Evolutionary conservation across 331 rosid species (phyloP).

Genomic region (Rhamnella rubrinervis): DNA sequence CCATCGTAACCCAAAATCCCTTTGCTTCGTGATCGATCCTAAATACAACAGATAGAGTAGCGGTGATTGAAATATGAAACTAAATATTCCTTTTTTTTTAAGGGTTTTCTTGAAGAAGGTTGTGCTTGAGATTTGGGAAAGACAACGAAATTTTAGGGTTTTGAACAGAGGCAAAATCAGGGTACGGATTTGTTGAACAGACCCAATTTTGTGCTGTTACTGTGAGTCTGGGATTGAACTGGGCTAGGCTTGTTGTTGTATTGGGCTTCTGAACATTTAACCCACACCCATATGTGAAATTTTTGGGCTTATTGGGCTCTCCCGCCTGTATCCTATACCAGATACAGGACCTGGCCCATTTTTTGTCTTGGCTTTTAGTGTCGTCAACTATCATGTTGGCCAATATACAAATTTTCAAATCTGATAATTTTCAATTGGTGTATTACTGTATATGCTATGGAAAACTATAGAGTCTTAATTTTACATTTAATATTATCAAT

Average conservation of each 20-base stretch:
- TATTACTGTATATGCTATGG: too few species aligned
- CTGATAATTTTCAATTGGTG: too few species aligned
- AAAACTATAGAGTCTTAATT: too few species aligned
- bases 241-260: neutral
- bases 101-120: neutral
- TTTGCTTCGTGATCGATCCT: neutral
- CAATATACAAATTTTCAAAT: too few species aligned
- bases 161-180: neutral
- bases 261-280: neutral
- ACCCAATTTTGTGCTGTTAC: neutral
- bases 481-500: too few species aligned
- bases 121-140: neutral
- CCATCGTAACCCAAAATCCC: slow-evolving; percentile 39
- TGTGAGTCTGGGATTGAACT: neutral
- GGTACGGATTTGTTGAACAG: neutral
- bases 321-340: too few species aligned
- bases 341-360: too few species aligned
- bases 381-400: too few species aligned
- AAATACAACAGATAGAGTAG: neutral
- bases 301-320: too few species aligned
- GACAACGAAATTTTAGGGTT: neutral
- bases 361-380: too few species aligned
- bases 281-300: neutral
- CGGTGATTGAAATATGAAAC: neutral
- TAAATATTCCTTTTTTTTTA: neutral